Base-by-base conservation (phyloP, 129 eudicot species). In the Heracleum sosnowskyi region DNA sequence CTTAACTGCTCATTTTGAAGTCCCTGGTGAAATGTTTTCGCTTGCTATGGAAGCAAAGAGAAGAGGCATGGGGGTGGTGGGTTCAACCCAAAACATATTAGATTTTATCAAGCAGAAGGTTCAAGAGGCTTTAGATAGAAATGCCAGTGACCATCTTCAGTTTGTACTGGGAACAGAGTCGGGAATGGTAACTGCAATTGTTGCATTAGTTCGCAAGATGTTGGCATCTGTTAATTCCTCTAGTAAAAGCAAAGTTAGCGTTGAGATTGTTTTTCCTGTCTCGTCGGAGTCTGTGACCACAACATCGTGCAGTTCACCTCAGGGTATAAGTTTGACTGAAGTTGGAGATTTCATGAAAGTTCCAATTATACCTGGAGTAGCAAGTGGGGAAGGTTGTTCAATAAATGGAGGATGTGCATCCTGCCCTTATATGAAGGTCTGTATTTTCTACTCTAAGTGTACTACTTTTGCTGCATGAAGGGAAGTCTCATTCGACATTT, bases 391-490 rank as follows among this genome's bases (percentile, higher is more conserved):
- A 75, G 99, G 99, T 26, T 92, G 99, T 77, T 96, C 99, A 74
- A 85, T 96, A 86, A 96, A 96, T 55, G 99, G 99, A 57, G 99
- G 99, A n/a, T 96, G 99, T 76, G 99, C 99, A 37, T 96, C 99
- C 45, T 96, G 99, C 80, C 99, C 99, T 73, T 92, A 96, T 73
- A 96, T 92, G 99, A 96, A 96, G 99, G 97, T 91, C 46, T 81
- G 90, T 71, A 7, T 62, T 51, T 84, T 29, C 37, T 68, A 28
- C 35, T 53, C 10, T 60, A 51, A 2, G 15, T 17, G 31, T 24
- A 37, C 37, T 31, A 5, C 24, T 41, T 34, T 26, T 12, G 18
- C 1, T 72, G 45, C 57, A 75, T 10, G 33, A 28, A 40, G 36
- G n/a, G 70, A 9, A 31, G 36, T 29, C 70, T 29, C 9, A 64